Evolutionary conservation across 768 basidiomycete genomes (phyloP), one percentile per base, ranked within the genome.

Genomic region (Cubamyces lactineus): DNA sequence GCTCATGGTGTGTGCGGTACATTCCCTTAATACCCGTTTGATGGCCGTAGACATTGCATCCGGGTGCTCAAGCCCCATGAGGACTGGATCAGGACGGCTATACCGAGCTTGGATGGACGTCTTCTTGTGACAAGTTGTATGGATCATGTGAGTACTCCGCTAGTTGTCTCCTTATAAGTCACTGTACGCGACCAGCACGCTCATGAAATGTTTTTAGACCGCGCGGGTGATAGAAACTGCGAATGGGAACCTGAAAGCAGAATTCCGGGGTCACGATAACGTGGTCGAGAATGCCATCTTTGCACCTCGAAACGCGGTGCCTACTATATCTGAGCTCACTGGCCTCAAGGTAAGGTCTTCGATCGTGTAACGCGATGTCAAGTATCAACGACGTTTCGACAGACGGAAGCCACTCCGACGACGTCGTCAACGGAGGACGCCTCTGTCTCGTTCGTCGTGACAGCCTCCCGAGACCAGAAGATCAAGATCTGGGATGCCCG

Each of bases 221-320:
- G 74, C 82, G 7, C 73, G 79, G 12, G 69, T 85, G 63, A 82
- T 81, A 75, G 83, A 84, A 39, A 70, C 76, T 1, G 64, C 76
- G 23, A 73, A 74, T 4, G 84, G 83, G 13, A 78, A 77, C 42
- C 78, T 77, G 9, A 82, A 81, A 67, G 67, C 76, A 48, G 83
- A 83, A 59, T 69, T 84, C 43, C 72, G 83, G 48, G 84, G 83
- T 1, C 84, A 85, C 66, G 82, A 84, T 43, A 78, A 84, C 67
- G 79, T 81, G 23, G 76, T 85, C 23, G 83, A 84, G 64, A 74
- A 72, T 19, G 80, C 78, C n/a, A 74, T 80, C n/a, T 84, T 85
- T 62, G 81, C 80, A 19, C 84, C 84, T 0, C 63, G 75, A 1
- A 70, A 71, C 12, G 71, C 80, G 12, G 75, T 80, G 63, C 65